Percentiles rank a stretch among this genome's conserved stretches.
phyloP scores from a whole-genome alignment of 1,284 basidiomycete species.

The Tilletia setariae region DNA sequence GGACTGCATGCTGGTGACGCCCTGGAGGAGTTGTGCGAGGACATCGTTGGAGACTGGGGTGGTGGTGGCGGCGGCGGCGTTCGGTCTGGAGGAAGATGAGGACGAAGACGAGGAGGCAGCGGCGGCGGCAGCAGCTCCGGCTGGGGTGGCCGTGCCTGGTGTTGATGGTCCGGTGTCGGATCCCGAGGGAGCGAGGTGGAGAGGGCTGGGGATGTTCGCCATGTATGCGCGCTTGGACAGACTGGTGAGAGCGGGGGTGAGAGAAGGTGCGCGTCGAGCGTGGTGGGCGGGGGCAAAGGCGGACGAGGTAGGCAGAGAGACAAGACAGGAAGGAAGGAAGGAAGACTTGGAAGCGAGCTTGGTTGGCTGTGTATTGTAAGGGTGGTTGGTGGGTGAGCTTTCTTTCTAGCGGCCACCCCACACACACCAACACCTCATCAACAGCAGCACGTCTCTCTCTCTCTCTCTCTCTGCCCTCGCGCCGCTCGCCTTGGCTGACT shows the following conservation, averaged over 20 bases:
- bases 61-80: background rate
- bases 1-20: conserved; percentile 43
- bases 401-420: too few species aligned
- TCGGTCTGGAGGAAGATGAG: background rate
- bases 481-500: too few species aligned
- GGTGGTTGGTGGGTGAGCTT: too few species aligned
- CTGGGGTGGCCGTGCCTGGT: conserved; percentile 4
- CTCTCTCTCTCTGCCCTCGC: too few species aligned
- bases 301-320: background rate
- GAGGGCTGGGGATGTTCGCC: too few species aligned
- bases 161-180: background rate
- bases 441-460: too few species aligned
- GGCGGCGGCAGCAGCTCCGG: background rate
- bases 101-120: background rate
- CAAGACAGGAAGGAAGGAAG: background rate
- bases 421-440: too few species aligned
- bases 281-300: background rate
- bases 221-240: too few species aligned
- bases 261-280: background rate
- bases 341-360: too few species aligned
- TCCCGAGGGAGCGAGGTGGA: background rate
- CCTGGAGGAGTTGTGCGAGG: conserved; percentile 38
- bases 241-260: too few species aligned
- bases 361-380: too few species aligned
- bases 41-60: conserved; percentile 2